Percentiles rank a stretch among this genome's conserved stretches.
Evolutionary conservation across 2,329 filamentous ascomycete species (phyloP).

Genomic region (Ophiocordyceps sinensis): DNA sequence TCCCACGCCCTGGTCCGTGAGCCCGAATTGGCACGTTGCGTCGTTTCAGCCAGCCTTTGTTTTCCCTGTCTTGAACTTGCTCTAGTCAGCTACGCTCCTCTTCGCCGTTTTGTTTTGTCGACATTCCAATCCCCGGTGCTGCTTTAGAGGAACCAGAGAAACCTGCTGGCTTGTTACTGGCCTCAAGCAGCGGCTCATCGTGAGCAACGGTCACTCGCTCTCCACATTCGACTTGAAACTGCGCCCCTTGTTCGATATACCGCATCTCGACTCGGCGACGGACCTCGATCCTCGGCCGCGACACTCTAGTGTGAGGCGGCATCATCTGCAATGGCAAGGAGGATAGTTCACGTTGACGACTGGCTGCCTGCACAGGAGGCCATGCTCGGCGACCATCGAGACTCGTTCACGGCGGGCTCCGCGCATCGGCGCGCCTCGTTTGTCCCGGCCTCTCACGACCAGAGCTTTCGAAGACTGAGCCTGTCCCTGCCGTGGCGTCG

Average conservation of each 20-base stretch:
- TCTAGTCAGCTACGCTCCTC: not conserved
- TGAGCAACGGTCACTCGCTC: no score
- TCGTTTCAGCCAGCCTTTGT: not conserved
- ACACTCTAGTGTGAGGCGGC: no score
- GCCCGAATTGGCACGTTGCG: not conserved
- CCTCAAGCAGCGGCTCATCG: no score
- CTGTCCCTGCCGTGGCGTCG: constrained; percentile 34
- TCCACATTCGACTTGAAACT: no score
- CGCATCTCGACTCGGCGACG: no score
- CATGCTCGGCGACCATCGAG: constrained; percentile 23
- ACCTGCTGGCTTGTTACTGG: no score
- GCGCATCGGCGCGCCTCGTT: constrained; percentile 1
- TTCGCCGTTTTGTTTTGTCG: not conserved
- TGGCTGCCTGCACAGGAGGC: constrained; percentile 29
- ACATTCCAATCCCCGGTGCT: not conserved
- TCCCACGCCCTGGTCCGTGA: not conserved
- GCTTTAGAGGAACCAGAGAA: not conserved
- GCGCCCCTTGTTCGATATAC: no score
- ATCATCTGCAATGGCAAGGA: constrained; percentile 15
- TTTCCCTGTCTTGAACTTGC: not conserved
- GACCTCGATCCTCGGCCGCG: no score
- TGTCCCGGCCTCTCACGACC: constrained; percentile 14
- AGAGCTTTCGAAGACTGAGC: constrained; percentile 33
- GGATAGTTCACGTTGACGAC: constrained; percentile 25
- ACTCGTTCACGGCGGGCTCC: not conserved